A percentile compares a stretch with the other conserved stretches of the same genome.
These are phyloP conservation scores for Entomortierella beljakovae DNA, from an alignment of 192 early-diverging fungal genomes.

Conservation along the genomic window DNA sequence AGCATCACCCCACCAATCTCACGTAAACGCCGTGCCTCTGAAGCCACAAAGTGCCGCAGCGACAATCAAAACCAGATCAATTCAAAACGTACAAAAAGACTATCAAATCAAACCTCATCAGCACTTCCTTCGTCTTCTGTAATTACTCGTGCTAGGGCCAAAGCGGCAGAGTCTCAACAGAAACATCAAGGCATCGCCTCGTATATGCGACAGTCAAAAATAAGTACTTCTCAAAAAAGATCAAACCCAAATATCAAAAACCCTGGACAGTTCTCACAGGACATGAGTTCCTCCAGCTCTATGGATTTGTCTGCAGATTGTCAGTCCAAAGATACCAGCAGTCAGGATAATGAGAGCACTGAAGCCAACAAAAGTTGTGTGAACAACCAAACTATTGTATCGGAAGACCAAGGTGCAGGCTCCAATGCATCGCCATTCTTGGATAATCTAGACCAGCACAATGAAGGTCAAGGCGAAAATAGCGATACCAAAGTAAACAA, in stretches of 20 bases:
- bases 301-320: not conserved
- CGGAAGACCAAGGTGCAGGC: not conserved
- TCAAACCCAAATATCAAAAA: constrained; percentile 26
- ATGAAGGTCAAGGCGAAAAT: not conserved
- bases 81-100: not conserved
- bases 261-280: not conserved
- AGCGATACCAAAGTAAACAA: not conserved
- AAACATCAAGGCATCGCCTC: constrained; percentile 15
- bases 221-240: constrained; percentile 46
- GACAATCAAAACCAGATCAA: constrained; percentile 9
- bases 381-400: not conserved
- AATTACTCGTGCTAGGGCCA: constrained; percentile 19
- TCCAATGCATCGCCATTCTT: not conserved
- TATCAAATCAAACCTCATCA: not conserved
- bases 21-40: constrained; percentile 19
- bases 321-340: not conserved
- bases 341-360: not conserved
- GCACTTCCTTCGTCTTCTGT: constrained; percentile 3
- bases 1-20: constrained; percentile 1
- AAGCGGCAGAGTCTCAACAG: constrained; percentile 9
- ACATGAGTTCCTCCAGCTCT: constrained; percentile 1
- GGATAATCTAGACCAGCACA: constrained; percentile 1
- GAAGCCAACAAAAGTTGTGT: not conserved
- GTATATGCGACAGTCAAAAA: constrained; percentile 48
- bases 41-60: constrained; percentile 8